Conservation (phyloP, 164 flowering plant species). For the Aristolochia contorta region DNA sequence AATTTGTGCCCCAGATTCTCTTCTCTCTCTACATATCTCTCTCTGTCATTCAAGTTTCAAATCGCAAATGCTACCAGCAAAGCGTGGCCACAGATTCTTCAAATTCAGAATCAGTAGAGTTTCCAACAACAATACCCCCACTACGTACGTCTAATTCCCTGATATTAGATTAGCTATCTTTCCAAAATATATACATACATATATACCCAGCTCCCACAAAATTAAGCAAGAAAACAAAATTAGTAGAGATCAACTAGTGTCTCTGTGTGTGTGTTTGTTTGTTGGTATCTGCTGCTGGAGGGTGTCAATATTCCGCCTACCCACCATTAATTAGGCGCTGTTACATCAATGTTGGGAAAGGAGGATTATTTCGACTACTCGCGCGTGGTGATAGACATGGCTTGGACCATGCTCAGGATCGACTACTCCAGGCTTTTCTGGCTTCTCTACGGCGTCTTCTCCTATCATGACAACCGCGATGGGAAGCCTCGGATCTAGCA, state of each 20-base stretch:
- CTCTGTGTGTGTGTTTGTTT: background rate
- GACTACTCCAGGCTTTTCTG: slow-evolving; percentile 81
- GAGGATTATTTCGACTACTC: slow-evolving; percentile 32
- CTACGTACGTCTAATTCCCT: background rate
- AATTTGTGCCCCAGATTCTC: no score
- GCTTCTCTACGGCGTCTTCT: slow-evolving; percentile 63
- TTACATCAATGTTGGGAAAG: slow-evolving; percentile 30
- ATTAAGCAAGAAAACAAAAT: background rate
- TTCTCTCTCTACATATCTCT: no score
- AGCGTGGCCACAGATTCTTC: slow-evolving; percentile 60
- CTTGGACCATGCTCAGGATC: slow-evolving; percentile 67
- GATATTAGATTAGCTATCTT: no score
- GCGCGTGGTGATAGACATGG: slow-evolving; percentile 47
- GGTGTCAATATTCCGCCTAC: background rate
- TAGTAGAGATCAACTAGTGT: background rate
- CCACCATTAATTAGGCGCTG: background rate
- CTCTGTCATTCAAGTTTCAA: no score
- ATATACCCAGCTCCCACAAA: background rate
- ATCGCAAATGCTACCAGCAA: slow-evolving; percentile 39
- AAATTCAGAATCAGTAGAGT: slow-evolving; percentile 43
- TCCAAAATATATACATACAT: no score
- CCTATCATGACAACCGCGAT: slow-evolving; percentile 75
- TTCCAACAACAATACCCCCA: background rate
- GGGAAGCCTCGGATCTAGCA: slow-evolving; percentile 76
- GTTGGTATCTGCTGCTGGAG: no score